phyloP scores from a whole-genome alignment of 1,284 basidiomycete genomes.

The Trichosporon sp. region DNA sequence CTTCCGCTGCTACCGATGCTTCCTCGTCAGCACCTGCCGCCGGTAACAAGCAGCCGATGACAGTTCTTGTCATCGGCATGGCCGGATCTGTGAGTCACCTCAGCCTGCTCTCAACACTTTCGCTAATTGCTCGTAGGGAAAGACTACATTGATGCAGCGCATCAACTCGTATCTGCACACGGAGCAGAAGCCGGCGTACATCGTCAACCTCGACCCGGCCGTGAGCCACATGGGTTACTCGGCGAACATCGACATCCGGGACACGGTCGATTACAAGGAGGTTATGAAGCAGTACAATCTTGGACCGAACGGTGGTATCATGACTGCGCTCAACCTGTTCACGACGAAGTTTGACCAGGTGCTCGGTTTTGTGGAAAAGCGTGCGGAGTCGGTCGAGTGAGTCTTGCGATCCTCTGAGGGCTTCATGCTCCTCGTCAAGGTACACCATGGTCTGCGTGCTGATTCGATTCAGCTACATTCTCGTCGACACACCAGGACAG shows the following conservation, averaged over 20 bases:
- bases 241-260: slow-evolving; percentile 96
- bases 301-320: slow-evolving; percentile 95
- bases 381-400: slow-evolving; percentile 83
- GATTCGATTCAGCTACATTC: slow-evolving; percentile 70
- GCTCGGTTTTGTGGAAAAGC: slow-evolving; percentile 84
- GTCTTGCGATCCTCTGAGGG: slow-evolving; percentile 44
- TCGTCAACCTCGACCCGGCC: slow-evolving; percentile 97
- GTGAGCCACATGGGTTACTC: slow-evolving; percentile 88
- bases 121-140: slow-evolving; percentile 64
- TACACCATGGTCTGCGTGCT: not conserved
- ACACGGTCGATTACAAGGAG: slow-evolving; percentile 95
- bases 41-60: slow-evolving; percentile 65
- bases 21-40: slow-evolving; percentile 17
- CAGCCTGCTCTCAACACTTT: not conserved
- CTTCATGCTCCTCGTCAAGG: not conserved
- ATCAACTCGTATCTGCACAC: slow-evolving; percentile 83
- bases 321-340: slow-evolving; percentile 96
- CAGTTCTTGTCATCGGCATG: slow-evolving; percentile 75
- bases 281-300: slow-evolving; percentile 99
- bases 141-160: slow-evolving; percentile 94
- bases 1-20: slow-evolving; percentile 3
- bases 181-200: slow-evolving; percentile 73
- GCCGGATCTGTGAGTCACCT: slow-evolving; percentile 53
- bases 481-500: slow-evolving; percentile 97
- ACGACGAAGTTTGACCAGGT: slow-evolving; percentile 99